These are phyloP conservation scores for Cordyceps militaris DNA, from an alignment of 2,329 filamentous ascomycete genomes.

Conservation along the genomic window DNA sequence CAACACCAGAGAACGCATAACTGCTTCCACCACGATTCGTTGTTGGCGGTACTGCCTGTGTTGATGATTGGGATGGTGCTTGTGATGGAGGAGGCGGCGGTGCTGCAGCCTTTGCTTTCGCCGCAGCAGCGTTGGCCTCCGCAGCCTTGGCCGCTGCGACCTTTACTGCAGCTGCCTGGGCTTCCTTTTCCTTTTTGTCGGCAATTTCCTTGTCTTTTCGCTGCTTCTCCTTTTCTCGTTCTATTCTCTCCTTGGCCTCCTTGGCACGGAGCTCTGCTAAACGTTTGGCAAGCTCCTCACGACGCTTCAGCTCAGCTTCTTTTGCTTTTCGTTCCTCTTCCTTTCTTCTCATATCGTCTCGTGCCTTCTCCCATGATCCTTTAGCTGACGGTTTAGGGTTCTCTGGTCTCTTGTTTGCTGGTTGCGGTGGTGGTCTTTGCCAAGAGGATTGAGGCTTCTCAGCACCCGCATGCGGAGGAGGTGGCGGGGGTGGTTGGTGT, in stretches of 20 bases:
- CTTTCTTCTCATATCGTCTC: conserved; percentile 57
- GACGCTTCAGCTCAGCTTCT: conserved; percentile 54
- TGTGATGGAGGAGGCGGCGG: conserved; percentile 1
- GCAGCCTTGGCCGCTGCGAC: conserved; percentile 17
- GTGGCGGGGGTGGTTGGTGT: conserved; percentile 23
- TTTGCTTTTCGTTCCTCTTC: conserved; percentile 57
- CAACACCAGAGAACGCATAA: conserved; percentile 59
- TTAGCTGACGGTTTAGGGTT: conserved; percentile 33
- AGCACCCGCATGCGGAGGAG: conserved; percentile 16
- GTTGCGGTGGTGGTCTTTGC: conserved; percentile 10
- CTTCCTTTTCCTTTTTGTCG: conserved; percentile 27
- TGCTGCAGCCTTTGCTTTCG: conserved; percentile 21
- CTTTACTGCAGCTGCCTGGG: conserved; percentile 15
- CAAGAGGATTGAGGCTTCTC: conserved; percentile 12
- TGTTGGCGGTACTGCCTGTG: conserved; percentile 6
- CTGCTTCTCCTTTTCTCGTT: conserved; percentile 36
- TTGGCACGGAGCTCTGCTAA: conserved; percentile 51
- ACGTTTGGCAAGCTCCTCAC: conserved; percentile 46
- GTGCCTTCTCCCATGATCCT: conserved; percentile 59
- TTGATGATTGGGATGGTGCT: conserved; percentile 10
- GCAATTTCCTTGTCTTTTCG: conserved; percentile 31
- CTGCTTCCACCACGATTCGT: conserved; percentile 37
- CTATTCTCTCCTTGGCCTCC: conserved; percentile 41
- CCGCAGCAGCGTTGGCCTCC: conserved; percentile 22
- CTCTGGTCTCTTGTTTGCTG: conserved; percentile 16